phyloP scores from a whole-genome alignment of 768 basidiomycete species.

The Boletus vermiculosoides region DNA sequence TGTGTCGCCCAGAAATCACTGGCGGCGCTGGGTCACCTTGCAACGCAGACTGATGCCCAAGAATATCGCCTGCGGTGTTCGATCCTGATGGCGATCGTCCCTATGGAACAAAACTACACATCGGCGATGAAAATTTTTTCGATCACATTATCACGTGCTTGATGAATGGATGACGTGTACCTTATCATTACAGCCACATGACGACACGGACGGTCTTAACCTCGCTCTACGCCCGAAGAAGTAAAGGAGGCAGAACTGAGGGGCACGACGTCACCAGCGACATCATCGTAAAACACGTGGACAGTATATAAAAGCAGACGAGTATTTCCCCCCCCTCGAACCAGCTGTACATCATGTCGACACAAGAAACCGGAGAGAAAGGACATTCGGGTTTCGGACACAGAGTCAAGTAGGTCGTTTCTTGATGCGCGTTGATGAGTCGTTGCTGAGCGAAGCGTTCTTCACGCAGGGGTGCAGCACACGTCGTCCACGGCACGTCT shows the following conservation, averaged over 20 bases:
- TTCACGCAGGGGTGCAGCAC: slow-evolving; percentile 33
- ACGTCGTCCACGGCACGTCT: slow-evolving; percentile 37
- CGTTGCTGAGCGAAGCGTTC: background rate
- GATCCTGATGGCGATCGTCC: background rate
- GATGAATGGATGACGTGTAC: background rate
- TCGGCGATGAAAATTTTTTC: background rate
- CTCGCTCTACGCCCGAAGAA: slow-evolving; percentile 2
- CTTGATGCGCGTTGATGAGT: background rate
- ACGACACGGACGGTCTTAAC: slow-evolving; percentile 12
- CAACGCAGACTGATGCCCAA: background rate
- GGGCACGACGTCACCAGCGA: slow-evolving; percentile 16
- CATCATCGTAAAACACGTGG: slow-evolving; percentile 17
- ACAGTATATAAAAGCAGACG: no score
- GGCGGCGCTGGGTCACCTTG: background rate
- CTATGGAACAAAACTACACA: background rate
- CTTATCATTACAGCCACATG: slow-evolving; percentile 14
- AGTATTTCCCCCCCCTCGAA: no score
- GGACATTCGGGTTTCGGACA: slow-evolving; percentile 5
- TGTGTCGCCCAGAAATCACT: background rate
- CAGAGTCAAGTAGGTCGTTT: slow-evolving; percentile 13
- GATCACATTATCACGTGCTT: slow-evolving; percentile 7
- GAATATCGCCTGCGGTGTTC: background rate
- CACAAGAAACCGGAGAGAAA: slow-evolving; percentile 3
- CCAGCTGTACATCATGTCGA: background rate
- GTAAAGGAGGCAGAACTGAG: background rate